Evolutionary conservation across 2,329 filamentous ascomycete genomes (phyloP).

Genomic region (Xylaria sp.): DNA sequence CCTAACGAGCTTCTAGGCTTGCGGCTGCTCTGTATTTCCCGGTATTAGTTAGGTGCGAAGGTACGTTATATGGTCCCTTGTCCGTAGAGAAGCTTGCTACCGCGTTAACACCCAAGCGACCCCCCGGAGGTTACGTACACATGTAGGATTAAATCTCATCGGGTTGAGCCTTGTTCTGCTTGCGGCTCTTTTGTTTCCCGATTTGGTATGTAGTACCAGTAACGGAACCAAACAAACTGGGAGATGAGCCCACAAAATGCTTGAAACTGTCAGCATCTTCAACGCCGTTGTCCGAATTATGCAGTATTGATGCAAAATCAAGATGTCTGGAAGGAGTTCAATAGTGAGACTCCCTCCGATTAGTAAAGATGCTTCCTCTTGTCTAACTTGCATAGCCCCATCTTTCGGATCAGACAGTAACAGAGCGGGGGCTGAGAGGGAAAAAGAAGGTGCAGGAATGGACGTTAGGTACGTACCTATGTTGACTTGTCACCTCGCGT

Average conservation of each 20-base stretch:
- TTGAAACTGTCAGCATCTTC: conserved; percentile 29
- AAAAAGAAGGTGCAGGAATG: background rate
- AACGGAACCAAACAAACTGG: background rate
- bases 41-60: background rate
- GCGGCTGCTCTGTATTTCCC: background rate
- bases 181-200: conserved; percentile 2
- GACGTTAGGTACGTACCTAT: conserved; percentile 14
- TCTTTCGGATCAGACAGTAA: conserved; percentile 2
- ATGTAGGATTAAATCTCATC: background rate
- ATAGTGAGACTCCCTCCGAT: conserved; percentile 10
- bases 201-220: background rate
- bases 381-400: background rate
- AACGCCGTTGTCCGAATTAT: background rate
- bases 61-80: background rate
- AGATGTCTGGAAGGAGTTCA: conserved; percentile 14
- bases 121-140: no score
- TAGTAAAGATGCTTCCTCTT: conserved; percentile 10
- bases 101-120: background rate
- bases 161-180: background rate
- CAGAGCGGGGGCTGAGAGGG: conserved; percentile 3
- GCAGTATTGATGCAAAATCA: conserved; percentile 13
- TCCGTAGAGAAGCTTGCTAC: background rate
- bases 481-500: conserved; percentile 4
- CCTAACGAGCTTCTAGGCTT: background rate
- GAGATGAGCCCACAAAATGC: background rate